Evolutionary conservation across 129 eudicot species (phyloP).

Genomic region (Artemisia annua): DNA sequence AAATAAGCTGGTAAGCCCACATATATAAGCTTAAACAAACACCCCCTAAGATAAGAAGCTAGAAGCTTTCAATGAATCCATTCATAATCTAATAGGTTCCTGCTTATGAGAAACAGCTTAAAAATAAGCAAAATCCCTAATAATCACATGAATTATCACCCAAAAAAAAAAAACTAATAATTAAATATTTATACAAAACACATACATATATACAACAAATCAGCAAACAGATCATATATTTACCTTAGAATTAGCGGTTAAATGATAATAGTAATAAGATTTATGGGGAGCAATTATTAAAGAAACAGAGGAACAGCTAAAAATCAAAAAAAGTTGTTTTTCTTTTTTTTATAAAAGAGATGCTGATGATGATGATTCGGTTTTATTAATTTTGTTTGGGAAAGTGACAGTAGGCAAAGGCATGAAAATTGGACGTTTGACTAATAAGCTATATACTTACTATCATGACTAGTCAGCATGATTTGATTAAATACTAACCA

Average conservation of each 20-base stretch:
- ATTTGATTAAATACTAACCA: constrained; percentile 17
- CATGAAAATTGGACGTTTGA: constrained; percentile 26
- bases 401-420: constrained; percentile 41
- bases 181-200: too few species aligned
- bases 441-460: constrained; percentile 8
- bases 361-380: constrained; percentile 20
- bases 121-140: too few species aligned
- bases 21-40: too few species aligned
- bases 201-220: not conserved
- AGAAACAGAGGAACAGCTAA: constrained; percentile 30
- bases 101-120: too few species aligned
- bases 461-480: constrained; percentile 19
- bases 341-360: not conserved
- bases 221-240: not conserved
- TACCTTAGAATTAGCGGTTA: constrained; percentile 18
- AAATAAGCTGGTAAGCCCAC: too few species aligned
- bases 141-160: too few species aligned
- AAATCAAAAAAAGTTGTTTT: constrained; percentile 9
- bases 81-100: too few species aligned
- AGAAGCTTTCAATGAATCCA: too few species aligned
- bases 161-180: too few species aligned
- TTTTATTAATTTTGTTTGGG: constrained; percentile 23
- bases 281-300: constrained; percentile 7
- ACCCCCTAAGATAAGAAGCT: too few species aligned
- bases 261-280: not conserved